Evolutionary conservation across 345 rosid genomes (phyloP).

Genomic region (Linum lewisii): DNA sequence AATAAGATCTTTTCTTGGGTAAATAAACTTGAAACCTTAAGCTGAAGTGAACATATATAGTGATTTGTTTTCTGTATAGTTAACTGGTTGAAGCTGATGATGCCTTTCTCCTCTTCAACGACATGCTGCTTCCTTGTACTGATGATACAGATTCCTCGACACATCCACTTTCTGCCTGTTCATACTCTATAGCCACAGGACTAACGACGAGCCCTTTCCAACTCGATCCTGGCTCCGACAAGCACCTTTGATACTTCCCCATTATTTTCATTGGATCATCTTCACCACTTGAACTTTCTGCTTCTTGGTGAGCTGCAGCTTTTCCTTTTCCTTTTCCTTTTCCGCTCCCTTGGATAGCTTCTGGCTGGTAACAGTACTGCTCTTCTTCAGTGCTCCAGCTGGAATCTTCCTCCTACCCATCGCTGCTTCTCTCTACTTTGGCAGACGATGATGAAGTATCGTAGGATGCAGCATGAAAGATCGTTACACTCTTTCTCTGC

Average conservation of each 20-base stretch:
- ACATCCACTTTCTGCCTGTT: too few relatives aligned
- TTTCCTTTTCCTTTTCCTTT: slow-evolving; percentile 15
- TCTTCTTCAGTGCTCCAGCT: slow-evolving; percentile 20
- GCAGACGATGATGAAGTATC: slow-evolving; percentile 30
- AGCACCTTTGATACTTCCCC: slow-evolving; percentile 12
- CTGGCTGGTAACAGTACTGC: background rate
- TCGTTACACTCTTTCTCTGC: slow-evolving; percentile 31
- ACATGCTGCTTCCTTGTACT: slow-evolving; percentile 13
- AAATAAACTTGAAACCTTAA: too few relatives aligned
- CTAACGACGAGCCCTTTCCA: slow-evolving; percentile 6
- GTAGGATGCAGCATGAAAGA: slow-evolving; percentile 27
- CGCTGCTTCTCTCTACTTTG: slow-evolving; percentile 19
- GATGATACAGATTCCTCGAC: slow-evolving; percentile 14
- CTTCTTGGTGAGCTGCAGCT: slow-evolving; percentile 17
- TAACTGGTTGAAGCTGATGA: slow-evolving; percentile 27
- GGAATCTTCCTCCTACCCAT: background rate
- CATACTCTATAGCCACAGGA: too few relatives aligned
- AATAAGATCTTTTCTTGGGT: too few relatives aligned
- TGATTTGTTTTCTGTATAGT: too few relatives aligned
- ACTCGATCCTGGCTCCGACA: slow-evolving; percentile 27
- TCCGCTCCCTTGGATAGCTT: slow-evolving; percentile 21
- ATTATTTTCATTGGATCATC: slow-evolving; percentile 1
- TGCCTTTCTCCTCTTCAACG: slow-evolving; percentile 32
- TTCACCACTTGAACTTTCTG: slow-evolving; percentile 29
- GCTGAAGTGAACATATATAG: too few relatives aligned